Percentiles rank a stretch among this genome's conserved stretches.
Conservation (phyloP, 2,329 filamentous ascomycete species). For the Botrytis deweyae region DNA sequence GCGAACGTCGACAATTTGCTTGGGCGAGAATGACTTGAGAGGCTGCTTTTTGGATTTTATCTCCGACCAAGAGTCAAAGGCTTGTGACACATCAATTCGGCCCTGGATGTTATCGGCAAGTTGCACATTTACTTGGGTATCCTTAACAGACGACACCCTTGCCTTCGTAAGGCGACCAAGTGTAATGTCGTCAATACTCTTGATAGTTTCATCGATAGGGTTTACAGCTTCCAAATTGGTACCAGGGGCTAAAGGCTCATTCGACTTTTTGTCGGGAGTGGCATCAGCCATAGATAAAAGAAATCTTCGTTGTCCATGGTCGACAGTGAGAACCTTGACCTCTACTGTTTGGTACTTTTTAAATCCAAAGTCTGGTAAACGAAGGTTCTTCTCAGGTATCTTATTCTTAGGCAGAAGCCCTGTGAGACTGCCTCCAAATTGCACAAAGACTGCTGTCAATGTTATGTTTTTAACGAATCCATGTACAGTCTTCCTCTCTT, state of each 20-base stretch:
- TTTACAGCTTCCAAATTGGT: conserved; percentile 50
- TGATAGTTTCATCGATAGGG: conserved; percentile 63
- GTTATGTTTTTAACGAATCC: conserved; percentile 88
- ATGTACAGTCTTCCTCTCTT: conserved; percentile 64
- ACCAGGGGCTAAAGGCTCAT: conserved; percentile 35
- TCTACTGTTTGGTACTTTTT: conserved; percentile 72
- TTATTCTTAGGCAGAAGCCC: conserved; percentile 79
- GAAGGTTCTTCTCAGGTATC: conserved; percentile 67
- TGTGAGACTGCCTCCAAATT: conserved; percentile 75
- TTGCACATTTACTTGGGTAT: conserved; percentile 88
- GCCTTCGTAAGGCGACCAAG: conserved; percentile 75
- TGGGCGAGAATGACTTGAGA: conserved; percentile 69
- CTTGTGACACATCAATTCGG: conserved; percentile 87
- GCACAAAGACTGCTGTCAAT: conserved; percentile 78
- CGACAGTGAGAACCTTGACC: conserved; percentile 69
- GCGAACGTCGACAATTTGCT: conserved; percentile 70
- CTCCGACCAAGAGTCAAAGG: conserved; percentile 85
- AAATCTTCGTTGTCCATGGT: conserved; percentile 69
- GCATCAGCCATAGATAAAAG: conserved; percentile 58
- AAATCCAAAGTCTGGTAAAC: conserved; percentile 74
- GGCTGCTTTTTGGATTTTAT: conserved; percentile 81
- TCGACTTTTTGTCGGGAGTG: conserved; percentile 46
- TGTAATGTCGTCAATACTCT: conserved; percentile 67
- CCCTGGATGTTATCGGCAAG: conserved; percentile 86
- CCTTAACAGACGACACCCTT: conserved; percentile 78